Evolutionary conservation across 2,329 filamentous ascomycete genomes (phyloP).

Genomic region (Fusarium torreyae): DNA sequence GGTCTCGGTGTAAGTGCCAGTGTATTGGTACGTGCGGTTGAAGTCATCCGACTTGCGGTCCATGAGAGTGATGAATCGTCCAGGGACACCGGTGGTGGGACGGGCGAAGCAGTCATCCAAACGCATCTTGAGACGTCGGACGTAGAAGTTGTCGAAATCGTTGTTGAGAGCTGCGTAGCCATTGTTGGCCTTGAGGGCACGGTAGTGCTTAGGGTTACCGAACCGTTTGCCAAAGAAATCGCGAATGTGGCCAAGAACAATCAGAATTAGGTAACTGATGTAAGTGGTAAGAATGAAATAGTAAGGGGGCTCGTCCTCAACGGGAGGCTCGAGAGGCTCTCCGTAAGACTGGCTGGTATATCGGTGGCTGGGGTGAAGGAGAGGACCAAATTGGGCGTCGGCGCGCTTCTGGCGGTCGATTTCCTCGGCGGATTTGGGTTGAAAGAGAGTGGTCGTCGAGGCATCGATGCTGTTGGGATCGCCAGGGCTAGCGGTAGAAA

Average conservation of each 20-base stretch:
- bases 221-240: constrained; percentile 99
- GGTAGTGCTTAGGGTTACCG: constrained; percentile 84
- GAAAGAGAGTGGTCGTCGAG: constrained; percentile 84
- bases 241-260: constrained; percentile 93
- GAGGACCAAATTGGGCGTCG: constrained; percentile 92
- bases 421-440: constrained; percentile 89
- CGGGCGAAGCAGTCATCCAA: constrained; percentile 98
- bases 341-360: constrained; percentile 93
- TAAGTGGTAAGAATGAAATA: constrained; percentile 98
- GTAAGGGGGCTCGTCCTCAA: constrained; percentile 96
- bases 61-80: constrained; percentile 91
- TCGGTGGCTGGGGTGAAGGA: constrained; percentile 84
- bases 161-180: constrained; percentile 97
- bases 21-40: constrained; percentile 91
- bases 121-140: constrained; percentile 89
- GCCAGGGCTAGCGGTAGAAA: constrained; percentile 87
- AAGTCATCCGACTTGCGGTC: constrained; percentile 93
- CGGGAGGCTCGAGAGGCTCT: constrained; percentile 81
- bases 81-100: constrained; percentile 92
- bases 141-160: constrained; percentile 99
- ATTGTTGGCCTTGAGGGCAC: constrained; percentile 84
- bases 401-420: constrained; percentile 80
- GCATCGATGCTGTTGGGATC: constrained; percentile 80
- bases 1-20: constrained; percentile 92
- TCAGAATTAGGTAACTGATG: constrained; percentile 96